Conservation (phyloP, 2,329 filamentous ascomycete genomes). For the Epichloe sibirici region DNA sequence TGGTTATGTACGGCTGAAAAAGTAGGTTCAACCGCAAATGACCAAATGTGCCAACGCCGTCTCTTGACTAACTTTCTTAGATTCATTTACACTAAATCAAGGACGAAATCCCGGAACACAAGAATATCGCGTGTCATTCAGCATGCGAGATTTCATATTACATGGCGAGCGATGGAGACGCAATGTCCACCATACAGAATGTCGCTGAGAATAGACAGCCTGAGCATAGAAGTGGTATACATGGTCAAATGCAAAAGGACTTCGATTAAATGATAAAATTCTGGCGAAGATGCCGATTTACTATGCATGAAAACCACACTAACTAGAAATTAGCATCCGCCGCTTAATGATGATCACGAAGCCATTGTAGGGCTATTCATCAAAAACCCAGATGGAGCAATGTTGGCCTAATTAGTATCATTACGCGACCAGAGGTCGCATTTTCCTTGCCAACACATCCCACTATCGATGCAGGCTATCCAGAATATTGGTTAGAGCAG, state of each 20-base stretch:
- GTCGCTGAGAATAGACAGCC: not conserved
- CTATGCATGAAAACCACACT: no score
- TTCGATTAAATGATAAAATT: not conserved
- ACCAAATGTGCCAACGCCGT: not conserved
- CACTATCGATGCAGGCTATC: no score
- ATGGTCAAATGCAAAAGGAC: not conserved
- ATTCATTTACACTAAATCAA: not conserved
- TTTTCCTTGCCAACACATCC: no score
- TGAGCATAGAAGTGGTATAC: not conserved
- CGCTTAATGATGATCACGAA: not conserved
- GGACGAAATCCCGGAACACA: not conserved
- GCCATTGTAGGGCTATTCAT: not conserved
- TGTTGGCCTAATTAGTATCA: no score
- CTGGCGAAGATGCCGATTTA: no score
- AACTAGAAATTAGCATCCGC: no score
- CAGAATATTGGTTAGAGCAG: no score
- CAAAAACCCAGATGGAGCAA: no score
- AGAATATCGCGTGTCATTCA: not conserved
- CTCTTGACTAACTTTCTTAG: not conserved
- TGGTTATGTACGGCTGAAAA: constrained; percentile 65
- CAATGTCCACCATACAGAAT: not conserved
- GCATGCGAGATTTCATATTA: not conserved
- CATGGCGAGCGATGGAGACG: not conserved
- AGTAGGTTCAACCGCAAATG: constrained; percentile 26
- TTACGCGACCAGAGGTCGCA: no score